Percentiles rank a stretch among this genome's conserved stretches.
Conservation (phyloP, 306 rosid species). For the Senna siamea region DNA sequence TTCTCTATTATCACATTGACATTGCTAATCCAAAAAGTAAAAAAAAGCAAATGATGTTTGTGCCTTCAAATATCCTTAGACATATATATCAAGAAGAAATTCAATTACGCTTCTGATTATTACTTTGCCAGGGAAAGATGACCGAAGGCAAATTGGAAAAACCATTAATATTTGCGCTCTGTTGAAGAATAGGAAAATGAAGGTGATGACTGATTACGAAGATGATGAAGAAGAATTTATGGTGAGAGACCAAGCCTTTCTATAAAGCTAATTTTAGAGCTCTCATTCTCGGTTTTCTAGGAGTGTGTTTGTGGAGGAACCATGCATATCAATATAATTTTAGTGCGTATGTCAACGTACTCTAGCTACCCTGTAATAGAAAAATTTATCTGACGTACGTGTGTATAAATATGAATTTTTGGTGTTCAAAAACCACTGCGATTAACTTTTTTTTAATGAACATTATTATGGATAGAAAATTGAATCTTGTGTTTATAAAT, state of each 20-base stretch:
- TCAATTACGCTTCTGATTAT: too few relatives aligned
- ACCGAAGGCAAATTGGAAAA: not conserved
- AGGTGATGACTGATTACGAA: too few relatives aligned
- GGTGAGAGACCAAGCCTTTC: constrained; percentile 53
- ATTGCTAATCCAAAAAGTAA: not conserved
- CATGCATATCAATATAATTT: not conserved
- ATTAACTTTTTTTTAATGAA: too few relatives aligned
- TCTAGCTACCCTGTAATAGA: too few relatives aligned
- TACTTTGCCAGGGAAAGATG: constrained; percentile 3
- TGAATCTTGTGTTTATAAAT: too few relatives aligned
- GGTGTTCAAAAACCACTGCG: too few relatives aligned
- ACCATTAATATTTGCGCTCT: not conserved
- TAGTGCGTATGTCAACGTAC: too few relatives aligned
- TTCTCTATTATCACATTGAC: not conserved
- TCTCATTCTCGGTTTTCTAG: constrained; percentile 48
- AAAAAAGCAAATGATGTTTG: not conserved
- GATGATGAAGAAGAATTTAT: constrained; percentile 27
- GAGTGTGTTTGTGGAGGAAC: constrained; percentile 46
- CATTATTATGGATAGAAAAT: too few relatives aligned
- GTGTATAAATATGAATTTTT: too few relatives aligned
- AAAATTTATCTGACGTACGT: too few relatives aligned
- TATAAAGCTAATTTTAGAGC: constrained; percentile 32
- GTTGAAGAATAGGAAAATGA: constrained; percentile 6
- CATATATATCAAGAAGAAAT: too few relatives aligned
- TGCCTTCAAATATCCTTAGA: too few relatives aligned